Evolutionary conservation across 331 rosid species (phyloP).

Genomic region (Phaseolus coccineus): DNA sequence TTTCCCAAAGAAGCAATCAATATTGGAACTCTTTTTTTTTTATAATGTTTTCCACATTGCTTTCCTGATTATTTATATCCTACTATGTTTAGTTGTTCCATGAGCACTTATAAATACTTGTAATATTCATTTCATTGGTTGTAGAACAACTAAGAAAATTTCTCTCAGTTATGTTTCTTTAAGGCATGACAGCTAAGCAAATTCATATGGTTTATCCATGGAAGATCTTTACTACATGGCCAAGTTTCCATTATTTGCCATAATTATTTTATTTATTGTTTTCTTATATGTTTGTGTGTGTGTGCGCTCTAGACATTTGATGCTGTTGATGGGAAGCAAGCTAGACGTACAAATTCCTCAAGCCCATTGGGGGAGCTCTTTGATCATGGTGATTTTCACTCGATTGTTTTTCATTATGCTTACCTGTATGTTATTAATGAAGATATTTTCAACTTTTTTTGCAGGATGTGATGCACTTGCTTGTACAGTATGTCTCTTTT

Average conservation of each 20-base stretch:
- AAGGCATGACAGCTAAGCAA: conserved; percentile 6
- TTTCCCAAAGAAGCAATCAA: not conserved
- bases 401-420: conserved; percentile 2
- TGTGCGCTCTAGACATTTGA: conserved; percentile 76
- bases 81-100: conserved; percentile 18
- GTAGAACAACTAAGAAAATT: too few species aligned
- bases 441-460: conserved; percentile 48
- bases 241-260: conserved; percentile 11
- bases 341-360: conserved; percentile 92
- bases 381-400: conserved; percentile 73
- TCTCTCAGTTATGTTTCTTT: not conserved
- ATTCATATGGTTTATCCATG: conserved; percentile 2
- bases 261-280: not conserved
- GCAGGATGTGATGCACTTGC: conserved; percentile 99
- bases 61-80: not conserved
- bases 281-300: conserved; percentile 18
- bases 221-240: conserved; percentile 21
- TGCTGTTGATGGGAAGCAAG: conserved; percentile 99
- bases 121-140: too few species aligned
- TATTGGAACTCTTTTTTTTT: not conserved
- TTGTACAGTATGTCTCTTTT: conserved; percentile 76
- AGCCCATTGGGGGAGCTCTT: conserved; percentile 97
- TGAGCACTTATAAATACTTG: too few species aligned
- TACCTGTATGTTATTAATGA: conserved; percentile 41
- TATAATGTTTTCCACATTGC: not conserved